These are phyloP conservation scores for Talaromyces amestolkiae DNA, from an alignment of 2,329 filamentous ascomycete species.

Conservation along the genomic window DNA sequence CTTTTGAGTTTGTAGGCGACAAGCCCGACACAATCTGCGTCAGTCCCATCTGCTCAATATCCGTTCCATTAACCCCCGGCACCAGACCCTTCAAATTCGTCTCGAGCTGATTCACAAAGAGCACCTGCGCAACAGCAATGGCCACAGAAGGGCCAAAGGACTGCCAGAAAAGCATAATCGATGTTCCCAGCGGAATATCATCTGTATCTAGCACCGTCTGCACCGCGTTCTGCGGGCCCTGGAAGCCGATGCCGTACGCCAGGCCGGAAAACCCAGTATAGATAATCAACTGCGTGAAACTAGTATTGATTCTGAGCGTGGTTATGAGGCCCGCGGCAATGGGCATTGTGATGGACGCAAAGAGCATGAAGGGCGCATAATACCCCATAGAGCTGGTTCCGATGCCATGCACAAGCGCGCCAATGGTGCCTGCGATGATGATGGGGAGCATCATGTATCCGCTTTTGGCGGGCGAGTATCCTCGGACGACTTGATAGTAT, in stretches of 20 bases:
- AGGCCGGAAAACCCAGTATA: slow-evolving; percentile 32
- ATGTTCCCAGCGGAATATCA: slow-evolving; percentile 27
- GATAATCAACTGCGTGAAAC: slow-evolving; percentile 27
- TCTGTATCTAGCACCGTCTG: slow-evolving; percentile 26
- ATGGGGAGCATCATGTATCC: slow-evolving; percentile 18
- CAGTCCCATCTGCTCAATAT: slow-evolving; percentile 11
- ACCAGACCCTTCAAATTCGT: slow-evolving; percentile 12
- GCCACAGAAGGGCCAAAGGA: slow-evolving; percentile 45
- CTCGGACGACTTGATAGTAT: slow-evolving; percentile 15
- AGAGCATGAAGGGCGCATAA: slow-evolving; percentile 38
- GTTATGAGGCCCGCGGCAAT: slow-evolving; percentile 36
- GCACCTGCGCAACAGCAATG: slow-evolving; percentile 50
- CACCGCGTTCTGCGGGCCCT: slow-evolving; percentile 28
- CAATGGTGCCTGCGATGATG: slow-evolving; percentile 9
- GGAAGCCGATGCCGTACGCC: slow-evolving; percentile 33
- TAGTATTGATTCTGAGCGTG: slow-evolving; percentile 26
- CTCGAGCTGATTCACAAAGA: slow-evolving; percentile 51
- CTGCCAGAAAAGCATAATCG: slow-evolving; percentile 34
- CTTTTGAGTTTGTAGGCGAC: slow-evolving; percentile 2
- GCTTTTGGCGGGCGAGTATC: slow-evolving; percentile 7
- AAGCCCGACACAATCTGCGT: slow-evolving; percentile 15
- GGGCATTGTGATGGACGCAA: slow-evolving; percentile 32
- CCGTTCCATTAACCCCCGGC: neutral
- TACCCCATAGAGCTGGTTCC: slow-evolving; percentile 27
- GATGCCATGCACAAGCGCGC: slow-evolving; percentile 11